Conservation (phyloP, 2,329 filamentous ascomycete species). For the Akanthomyces dipterigenus region DNA sequence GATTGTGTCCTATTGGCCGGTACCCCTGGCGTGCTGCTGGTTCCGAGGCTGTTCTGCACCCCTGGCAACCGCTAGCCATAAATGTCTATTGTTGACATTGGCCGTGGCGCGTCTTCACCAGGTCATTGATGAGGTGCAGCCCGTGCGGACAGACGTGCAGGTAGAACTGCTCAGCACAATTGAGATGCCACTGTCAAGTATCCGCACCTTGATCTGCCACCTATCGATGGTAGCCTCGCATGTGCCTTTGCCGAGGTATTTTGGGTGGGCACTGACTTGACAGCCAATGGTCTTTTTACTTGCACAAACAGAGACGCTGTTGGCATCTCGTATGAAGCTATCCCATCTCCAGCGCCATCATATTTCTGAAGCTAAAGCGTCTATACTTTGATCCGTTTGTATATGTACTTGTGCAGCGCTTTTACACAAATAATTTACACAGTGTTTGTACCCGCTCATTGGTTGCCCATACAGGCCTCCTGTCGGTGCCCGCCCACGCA, state of each 20-base stretch:
- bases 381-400: background rate
- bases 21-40: background rate
- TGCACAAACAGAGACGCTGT: background rate
- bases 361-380: too few relatives aligned
- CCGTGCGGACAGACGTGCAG: background rate
- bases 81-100: constrained; percentile 11
- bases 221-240: background rate
- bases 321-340: background rate
- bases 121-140: background rate
- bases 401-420: background rate
- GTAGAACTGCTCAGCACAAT: too few relatives aligned
- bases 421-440: too few relatives aligned
- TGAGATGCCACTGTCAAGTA: too few relatives aligned
- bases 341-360: background rate
- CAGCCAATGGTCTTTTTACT: background rate
- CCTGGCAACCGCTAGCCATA: constrained; percentile 10
- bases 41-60: constrained; percentile 4
- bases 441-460: too few relatives aligned
- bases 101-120: background rate
- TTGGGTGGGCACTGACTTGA: background rate
- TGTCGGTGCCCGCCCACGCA: background rate
- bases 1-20: background rate
- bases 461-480: background rate
- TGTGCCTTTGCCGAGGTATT: background rate
- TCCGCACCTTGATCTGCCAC: background rate